Evolutionary conservation across 2,329 filamentous ascomycete genomes (phyloP).

Genomic region (Pseudocercospora vitis): DNA sequence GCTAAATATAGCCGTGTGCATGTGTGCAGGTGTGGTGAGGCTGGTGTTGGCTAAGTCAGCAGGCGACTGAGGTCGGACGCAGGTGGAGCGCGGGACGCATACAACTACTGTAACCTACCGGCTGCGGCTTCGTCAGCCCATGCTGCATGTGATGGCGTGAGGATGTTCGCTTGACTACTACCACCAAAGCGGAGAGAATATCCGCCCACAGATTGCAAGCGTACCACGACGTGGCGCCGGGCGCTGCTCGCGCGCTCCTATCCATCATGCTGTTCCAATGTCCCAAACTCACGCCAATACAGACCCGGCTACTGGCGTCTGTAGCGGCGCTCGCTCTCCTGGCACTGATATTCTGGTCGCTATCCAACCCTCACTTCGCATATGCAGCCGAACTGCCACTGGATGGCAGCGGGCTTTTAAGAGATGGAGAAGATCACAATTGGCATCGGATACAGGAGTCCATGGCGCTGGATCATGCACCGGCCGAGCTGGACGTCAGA

Average conservation of each 20-base stretch:
- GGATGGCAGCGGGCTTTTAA: constrained; percentile 35
- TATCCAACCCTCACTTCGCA: constrained; percentile 61
- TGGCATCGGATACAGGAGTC: constrained; percentile 46
- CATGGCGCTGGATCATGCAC: constrained; percentile 23
- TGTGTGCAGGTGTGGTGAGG: too few species aligned
- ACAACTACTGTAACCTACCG: too few species aligned
- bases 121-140: background rate
- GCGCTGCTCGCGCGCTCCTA: constrained; percentile 3
- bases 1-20: constrained; percentile 6
- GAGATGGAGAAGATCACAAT: constrained; percentile 49
- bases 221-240: background rate
- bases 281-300: constrained; percentile 63
- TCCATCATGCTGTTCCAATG: constrained; percentile 39
- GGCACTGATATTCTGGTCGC: constrained; percentile 60
- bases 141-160: background rate
- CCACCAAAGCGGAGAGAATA: background rate
- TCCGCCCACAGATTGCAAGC: background rate
- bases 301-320: constrained; percentile 70
- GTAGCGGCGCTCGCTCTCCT: constrained; percentile 61
- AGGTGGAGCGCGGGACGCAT: too few species aligned
- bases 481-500: constrained; percentile 29
- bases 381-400: constrained; percentile 59
- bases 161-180: background rate
- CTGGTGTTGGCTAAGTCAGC: background rate
- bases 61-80: background rate